These are phyloP conservation scores for Hibiscus tridactylites DNA, from an alignment of 345 rosid genomes.

Conservation along the genomic window DNA sequence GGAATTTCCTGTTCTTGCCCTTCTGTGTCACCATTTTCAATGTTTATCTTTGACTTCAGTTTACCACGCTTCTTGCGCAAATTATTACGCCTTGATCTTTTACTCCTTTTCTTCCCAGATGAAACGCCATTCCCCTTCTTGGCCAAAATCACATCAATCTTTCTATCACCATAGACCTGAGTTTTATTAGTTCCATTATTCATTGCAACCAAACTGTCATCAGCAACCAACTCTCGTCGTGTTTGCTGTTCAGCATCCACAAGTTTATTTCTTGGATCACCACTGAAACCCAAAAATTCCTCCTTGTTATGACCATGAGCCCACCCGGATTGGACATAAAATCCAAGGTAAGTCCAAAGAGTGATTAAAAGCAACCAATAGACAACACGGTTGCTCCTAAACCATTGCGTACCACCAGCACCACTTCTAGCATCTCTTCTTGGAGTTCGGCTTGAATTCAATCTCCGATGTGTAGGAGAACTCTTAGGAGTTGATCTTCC, in stretches of 20 bases:
- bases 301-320: slow-evolving; percentile 82
- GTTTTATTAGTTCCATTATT: slow-evolving; percentile 34
- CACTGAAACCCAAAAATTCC: slow-evolving; percentile 61
- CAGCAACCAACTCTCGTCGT: slow-evolving; percentile 44
- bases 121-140: slow-evolving; percentile 35
- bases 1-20: slow-evolving; percentile 58
- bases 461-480: slow-evolving; percentile 59
- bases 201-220: slow-evolving; percentile 30
- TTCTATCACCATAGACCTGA: slow-evolving; percentile 31
- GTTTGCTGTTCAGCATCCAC: slow-evolving; percentile 27
- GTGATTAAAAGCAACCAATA: slow-evolving; percentile 94
- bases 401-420: slow-evolving; percentile 58
- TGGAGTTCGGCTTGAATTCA: slow-evolving; percentile 70
- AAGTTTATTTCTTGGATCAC: slow-evolving; percentile 28
- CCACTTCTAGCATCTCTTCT: slow-evolving; percentile 63
- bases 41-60: slow-evolving; percentile 29
- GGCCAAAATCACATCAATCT: slow-evolving; percentile 41
- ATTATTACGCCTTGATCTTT: slow-evolving; percentile 33
- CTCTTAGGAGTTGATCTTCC: slow-evolving; percentile 70
- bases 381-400: slow-evolving; percentile 64
- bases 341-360: slow-evolving; percentile 94
- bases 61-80: slow-evolving; percentile 35
- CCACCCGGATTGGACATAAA: slow-evolving; percentile 92
- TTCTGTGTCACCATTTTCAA: slow-evolving; percentile 33
- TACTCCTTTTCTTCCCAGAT: slow-evolving; percentile 30